phyloP scores from a whole-genome alignment of 140 eudicot species.

The Erigeron philadelphicus region DNA sequence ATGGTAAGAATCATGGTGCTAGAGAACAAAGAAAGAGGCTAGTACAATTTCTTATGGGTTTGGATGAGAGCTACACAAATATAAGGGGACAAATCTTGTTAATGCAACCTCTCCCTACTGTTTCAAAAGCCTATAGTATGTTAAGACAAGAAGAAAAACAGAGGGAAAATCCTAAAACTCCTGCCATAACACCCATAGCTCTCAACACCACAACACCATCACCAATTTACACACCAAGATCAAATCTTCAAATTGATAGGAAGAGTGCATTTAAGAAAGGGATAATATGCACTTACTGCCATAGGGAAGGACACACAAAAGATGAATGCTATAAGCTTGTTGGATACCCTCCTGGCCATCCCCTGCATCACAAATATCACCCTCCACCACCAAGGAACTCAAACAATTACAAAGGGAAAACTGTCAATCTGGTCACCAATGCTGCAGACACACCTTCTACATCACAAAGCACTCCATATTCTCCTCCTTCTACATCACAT shows the following conservation, averaged over 20 bases:
- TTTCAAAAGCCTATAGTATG: background rate
- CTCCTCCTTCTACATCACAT: background rate
- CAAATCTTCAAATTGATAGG: background rate
- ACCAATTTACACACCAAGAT: background rate
- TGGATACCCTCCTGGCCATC: background rate
- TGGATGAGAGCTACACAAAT: background rate
- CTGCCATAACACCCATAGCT: background rate
- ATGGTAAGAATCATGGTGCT: background rate
- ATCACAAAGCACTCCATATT: background rate
- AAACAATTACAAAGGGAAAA: background rate
- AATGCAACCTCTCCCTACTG: background rate
- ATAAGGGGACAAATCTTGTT: background rate
- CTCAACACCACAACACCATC: background rate
- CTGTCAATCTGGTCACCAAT: background rate
- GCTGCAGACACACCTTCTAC: no score
- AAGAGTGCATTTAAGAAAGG: no score
- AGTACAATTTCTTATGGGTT: background rate
- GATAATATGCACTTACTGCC: no score
- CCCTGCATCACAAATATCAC: no score
- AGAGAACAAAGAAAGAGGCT: background rate
- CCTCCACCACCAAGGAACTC: background rate
- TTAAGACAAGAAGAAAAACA: background rate
- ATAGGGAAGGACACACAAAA: no score
- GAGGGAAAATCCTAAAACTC: background rate
- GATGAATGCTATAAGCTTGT: no score